Percentiles rank a stretch among this genome's conserved stretches.
These are phyloP conservation scores for Oenanthe sinensis DNA, from an alignment of 129 eudicot species.

Conservation along the genomic window DNA sequence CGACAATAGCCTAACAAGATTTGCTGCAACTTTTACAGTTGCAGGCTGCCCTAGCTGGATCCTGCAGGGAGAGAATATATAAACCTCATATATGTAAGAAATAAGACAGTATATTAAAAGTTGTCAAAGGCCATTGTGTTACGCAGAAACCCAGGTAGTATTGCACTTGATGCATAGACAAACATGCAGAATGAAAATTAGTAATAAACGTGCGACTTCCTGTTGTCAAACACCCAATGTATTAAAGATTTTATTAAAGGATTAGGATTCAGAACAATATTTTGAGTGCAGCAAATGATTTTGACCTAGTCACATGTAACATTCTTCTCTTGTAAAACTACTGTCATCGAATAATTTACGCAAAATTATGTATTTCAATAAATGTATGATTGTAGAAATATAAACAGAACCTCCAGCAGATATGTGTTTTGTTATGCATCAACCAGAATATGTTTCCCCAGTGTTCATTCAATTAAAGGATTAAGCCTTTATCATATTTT, in stretches of 20 bases:
- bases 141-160: too few species aligned
- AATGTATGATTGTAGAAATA: background rate
- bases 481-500: background rate
- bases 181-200: too few species aligned
- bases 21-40: conserved; percentile 96
- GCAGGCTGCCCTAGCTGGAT: conserved; percentile 97
- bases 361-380: background rate
- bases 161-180: too few species aligned
- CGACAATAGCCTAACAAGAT: conserved; percentile 70
- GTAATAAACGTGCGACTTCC: too few species aligned
- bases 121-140: background rate
- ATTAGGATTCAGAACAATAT: background rate
- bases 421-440: background rate
- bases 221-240: background rate
- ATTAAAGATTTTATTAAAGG: background rate
- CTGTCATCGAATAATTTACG: background rate
- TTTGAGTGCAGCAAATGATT: background rate
- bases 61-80: conserved; percentile 24
- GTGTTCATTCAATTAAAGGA: background rate
- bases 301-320: background rate
- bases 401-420: background rate
- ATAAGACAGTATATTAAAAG: background rate
- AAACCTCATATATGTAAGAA: background rate
- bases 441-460: background rate
- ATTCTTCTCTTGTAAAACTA: background rate